Base-by-base conservation (phyloP, 2,329 filamentous ascomycete genomes). In the Leptographium lundbergii region DNA sequence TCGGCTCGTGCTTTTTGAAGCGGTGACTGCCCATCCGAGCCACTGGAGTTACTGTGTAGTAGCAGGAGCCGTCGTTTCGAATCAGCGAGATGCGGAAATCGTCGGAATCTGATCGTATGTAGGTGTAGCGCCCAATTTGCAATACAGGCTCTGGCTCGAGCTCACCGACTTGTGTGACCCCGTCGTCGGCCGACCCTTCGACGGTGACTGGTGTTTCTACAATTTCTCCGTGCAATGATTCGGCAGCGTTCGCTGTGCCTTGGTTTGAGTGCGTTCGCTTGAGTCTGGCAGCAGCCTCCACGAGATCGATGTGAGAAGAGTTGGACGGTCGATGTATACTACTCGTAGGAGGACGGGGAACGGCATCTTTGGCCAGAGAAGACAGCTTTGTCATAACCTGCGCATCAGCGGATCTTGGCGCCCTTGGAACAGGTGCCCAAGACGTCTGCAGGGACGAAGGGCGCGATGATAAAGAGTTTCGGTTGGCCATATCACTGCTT, bases 91-190 rank as follows among this genome's bases (percentile, higher is more conserved):
- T 51, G 17, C 59, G 54, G 48, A 58, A 50, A 25, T 64, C 65
- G 54, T 63, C 65, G 9, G 54, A 48, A 22, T 61, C 65, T n/a
- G 65, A 66, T 10, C 66, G 63, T 6, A 66, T 55, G 51, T 66
- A 66, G 7, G 63, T 66, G 56, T 65, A 64, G 27, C 63, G 61
- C 25, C 66, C 66, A 27, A 67, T 65, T 48, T 64, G 63, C 42
- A 67, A 53, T 25, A 67, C 54, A 1, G 63, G 64, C 9, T 64
- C 61, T 11, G 63, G 63, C 42, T 63, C 62, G 7, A 54, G 54
- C 11, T 60, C 59, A 2, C 22, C 54, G 9, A 14, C 14, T 29
- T 55, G 51, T 17, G 17, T 34, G 29, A 39, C 47, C 5, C 51
- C 42, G 39, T 27, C 52, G 11, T 54, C 36, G 2, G 17, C 27